Percentiles rank a stretch among this genome's conserved stretches.
Evolutionary conservation across 441 rosid species (phyloP).

Genomic region (Breynia disticha): DNA sequence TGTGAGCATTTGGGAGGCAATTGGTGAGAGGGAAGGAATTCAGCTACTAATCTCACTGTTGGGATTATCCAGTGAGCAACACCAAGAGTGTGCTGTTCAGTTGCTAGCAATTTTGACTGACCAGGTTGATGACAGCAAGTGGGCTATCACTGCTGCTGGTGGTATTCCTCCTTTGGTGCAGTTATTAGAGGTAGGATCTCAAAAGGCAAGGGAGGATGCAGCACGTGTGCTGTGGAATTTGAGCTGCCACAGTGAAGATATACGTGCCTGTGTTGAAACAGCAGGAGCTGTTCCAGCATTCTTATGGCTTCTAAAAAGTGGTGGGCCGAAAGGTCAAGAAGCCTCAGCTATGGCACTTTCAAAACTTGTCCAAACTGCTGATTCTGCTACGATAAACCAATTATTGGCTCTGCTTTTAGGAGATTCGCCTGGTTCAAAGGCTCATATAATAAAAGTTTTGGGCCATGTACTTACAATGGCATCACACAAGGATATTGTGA

Average conservation of each 20-base stretch:
- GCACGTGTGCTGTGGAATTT: conserved; percentile 66
- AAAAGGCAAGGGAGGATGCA: conserved; percentile 80
- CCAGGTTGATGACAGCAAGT: conserved; percentile 84
- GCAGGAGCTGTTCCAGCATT: conserved; percentile 80
- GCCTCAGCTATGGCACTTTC: conserved; percentile 54
- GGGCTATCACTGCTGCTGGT: conserved; percentile 94
- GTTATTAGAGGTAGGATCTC: conserved; percentile 66
- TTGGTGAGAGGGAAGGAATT: conserved; percentile 74
- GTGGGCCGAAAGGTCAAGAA: conserved; percentile 69
- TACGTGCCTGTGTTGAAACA: conserved; percentile 76
- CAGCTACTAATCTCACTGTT: conserved; percentile 65
- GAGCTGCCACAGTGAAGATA: conserved; percentile 79
- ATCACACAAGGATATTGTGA: conserved; percentile 48
- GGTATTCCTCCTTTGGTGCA: conserved; percentile 92
- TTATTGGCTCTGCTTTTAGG: conserved; percentile 63
- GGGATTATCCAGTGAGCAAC: conserved; percentile 80
- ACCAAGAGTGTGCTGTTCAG: conserved; percentile 66
- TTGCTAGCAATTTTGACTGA: conserved; percentile 69
- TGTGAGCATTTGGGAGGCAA: conserved; percentile 67
- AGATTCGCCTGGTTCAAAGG: conserved; percentile 59
- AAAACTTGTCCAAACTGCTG: conserved; percentile 55
- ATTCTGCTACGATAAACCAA: conserved; percentile 72
- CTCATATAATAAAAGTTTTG: conserved; percentile 54
- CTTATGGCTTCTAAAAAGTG: conserved; percentile 57
- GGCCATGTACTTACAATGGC: conserved; percentile 80